These are phyloP conservation scores for Aurantiochytrium sp. DNA, from an alignment of 108 stramenopile species.

Conservation along the genomic window DNA sequence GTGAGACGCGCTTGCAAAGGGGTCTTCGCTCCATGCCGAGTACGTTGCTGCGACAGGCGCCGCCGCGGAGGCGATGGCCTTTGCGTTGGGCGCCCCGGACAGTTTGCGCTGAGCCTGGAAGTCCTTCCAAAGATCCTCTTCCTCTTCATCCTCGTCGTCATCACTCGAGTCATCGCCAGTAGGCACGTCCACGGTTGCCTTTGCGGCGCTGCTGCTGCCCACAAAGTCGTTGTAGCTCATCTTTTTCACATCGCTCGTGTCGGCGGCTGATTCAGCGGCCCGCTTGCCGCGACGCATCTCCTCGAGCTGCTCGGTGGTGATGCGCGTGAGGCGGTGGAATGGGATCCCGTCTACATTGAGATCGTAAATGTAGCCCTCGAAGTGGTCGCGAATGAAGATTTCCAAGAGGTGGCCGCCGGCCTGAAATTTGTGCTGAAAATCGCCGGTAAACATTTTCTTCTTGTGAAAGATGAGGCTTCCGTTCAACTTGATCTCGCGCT, in stretches of 20 bases:
- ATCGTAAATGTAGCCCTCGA: slow-evolving; percentile 14
- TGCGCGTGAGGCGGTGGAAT: not conserved
- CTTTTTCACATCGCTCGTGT: not conserved
- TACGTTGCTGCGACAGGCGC: not conserved
- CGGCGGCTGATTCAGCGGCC: not conserved
- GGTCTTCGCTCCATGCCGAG: not conserved
- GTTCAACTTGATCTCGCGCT: slow-evolving; percentile 1
- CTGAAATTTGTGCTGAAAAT: not conserved
- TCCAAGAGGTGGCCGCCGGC: not conserved
- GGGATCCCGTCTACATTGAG: not conserved
- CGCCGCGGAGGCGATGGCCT: not conserved
- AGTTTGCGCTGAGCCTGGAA: not conserved
- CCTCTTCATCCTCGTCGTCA: not conserved
- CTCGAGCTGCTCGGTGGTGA: not conserved
- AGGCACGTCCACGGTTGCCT: not conserved
- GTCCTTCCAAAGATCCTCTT: not conserved
- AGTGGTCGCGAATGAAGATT: not conserved
- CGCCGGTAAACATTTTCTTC: slow-evolving; percentile 13
- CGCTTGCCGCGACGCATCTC: slow-evolving; percentile 2
- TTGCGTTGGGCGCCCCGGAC: not conserved
- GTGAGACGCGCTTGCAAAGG: not conserved
- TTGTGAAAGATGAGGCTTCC: not conserved
- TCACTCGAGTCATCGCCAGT: not conserved
- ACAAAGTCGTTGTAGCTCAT: slow-evolving; percentile 1
- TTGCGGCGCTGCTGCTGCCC: not conserved